Conservation (phyloP, 257 asterid genomes). For the Lithospermum erythrorhizon region DNA sequence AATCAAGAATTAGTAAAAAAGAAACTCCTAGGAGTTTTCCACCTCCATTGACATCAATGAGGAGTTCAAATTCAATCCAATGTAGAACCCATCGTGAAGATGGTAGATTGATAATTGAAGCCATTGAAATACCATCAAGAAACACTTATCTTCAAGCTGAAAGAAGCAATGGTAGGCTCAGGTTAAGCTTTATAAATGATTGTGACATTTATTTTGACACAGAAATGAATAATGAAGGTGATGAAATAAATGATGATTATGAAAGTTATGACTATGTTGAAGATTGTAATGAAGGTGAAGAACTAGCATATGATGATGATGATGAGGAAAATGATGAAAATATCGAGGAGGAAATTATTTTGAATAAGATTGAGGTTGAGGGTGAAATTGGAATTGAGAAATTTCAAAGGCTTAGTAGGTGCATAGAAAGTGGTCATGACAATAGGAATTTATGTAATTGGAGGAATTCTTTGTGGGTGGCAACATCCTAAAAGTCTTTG, state of each 20-base stretch:
- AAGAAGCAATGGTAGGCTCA: conserved; percentile 67
- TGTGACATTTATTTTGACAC: conserved; percentile 10
- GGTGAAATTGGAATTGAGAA: conserved; percentile 45
- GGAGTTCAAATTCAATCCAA: conserved; percentile 41
- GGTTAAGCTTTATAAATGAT: conserved; percentile 26
- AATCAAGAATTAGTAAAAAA: conserved; percentile 1
- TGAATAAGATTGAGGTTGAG: conserved; percentile 21
- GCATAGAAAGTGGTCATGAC: conserved; percentile 47
- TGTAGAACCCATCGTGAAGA: conserved; percentile 49
- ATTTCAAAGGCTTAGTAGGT: conserved; percentile 34
- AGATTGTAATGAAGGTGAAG: conserved; percentile 9
- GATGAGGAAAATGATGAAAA: conserved; percentile 15
- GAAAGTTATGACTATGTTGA: conserved; percentile 14
- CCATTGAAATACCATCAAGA: conserved; percentile 45
- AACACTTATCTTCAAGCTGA: conserved; percentile 49
- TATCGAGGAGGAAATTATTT: conserved; percentile 15
- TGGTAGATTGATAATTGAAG: conserved; percentile 62
- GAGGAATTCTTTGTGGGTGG: conserved; percentile 30
- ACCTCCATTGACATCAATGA: conserved; percentile 84
- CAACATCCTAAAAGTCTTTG: conserved; percentile 24
- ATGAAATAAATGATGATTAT: conserved; percentile 3
- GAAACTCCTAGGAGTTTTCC: conserved; percentile 39
- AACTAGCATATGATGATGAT: conserved; percentile 17
- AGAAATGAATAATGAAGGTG: conserved; percentile 8
- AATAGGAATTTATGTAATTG: conserved; percentile 33